Evolutionary conservation across 306 rosid species (phyloP), one percentile per base, ranked within the genome.

Genomic region (Dryas alaskensis): DNA sequence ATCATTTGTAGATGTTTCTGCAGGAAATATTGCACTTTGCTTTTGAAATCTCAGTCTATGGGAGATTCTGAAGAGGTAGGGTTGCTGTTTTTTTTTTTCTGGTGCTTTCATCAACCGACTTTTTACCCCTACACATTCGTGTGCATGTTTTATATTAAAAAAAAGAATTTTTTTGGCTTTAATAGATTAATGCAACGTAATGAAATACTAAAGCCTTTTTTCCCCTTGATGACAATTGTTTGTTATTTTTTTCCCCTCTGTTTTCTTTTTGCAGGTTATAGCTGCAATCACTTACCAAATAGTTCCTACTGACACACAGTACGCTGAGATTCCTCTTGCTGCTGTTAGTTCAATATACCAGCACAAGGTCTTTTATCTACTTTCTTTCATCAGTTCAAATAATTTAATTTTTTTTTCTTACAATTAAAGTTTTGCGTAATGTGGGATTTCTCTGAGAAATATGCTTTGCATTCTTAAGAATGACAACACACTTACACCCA

Each of bases 291-390:
- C 96, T 37, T 90, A 81, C 76, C 97, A 93, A 86, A 87, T 93
- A 78, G 80, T 93, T 74, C 96, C 98, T 42, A 88, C 96, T 69
- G 97, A 93, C 78, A 93, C 93, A 47, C 89, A 87, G 70, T 82
- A 84, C 83, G 98, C 96, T 63, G 98, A 93, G 88, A 87, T 90
- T 76, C 97, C 98, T 63, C 93, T 90, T 80, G 92, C 98, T 74
- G 96, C 92, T 46, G 97, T 90, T 72, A 60, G 77, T 76, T 79
- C 89, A 81, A 70, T 67, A 60, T 74, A 72, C 78, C 98, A 93
- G 68, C 84, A 68, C 75, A 89, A 93, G 97, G 98, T 93, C 80
- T 72, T 60, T 54, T 60, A 27, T 19, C 43, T 62, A 10, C 8
- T 52, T 49, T 73, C 65, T 69, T 45, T 31, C 19, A 4, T 7